Evolutionary conservation across 176 grass and related monocot genomes (phyloP), one percentile per base, ranked within the genome.

Genomic region (Musa acuminata): DNA sequence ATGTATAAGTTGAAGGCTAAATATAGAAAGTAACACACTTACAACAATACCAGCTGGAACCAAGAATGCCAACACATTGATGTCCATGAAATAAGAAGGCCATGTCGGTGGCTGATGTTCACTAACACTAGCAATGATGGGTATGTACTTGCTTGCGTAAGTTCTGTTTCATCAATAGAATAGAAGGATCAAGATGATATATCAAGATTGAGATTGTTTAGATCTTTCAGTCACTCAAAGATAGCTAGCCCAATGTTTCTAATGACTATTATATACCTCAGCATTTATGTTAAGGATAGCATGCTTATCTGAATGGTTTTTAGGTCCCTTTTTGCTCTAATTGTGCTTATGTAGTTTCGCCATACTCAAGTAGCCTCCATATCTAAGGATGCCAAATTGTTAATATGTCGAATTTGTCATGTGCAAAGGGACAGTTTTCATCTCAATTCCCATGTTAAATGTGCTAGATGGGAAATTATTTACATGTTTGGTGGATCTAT

Each of bases 51-150:
- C 96, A 72, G 96, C 91, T 72, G 96, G 96, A 87, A 99, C 76
- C 72, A 99, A 85, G 83, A 99, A 99, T 79, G 91, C 91, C 67
- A 99, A 82, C 74, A 91, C 88, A 79, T 99, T 99, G 70, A 99
- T 99, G 77, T 99, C 96, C 96, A 99, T 99, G 69, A 99, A 99
- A 86, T 99, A 99, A 59, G 96, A 99, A 55, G 96, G 96, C 96
- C 96, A 99, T 49, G 96, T 99, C 66, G 96, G 96, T 3, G 96
- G 96, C 83, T 99, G 96, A 88, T 99, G 96, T 82, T 99, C 96
- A 77, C 96, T 99, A 81, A 99, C 96, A 81, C 96, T 99, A 63
- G 96, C 96, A 80, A 99, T 99, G 75, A 99, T 99, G 58, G 96
- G 96, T 74, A 99, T 99, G 63, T 99, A 99, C 81, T 99, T 99